Conservation (phyloP, 78 protist genomes). For the Protostelium mycophagum region DNA sequence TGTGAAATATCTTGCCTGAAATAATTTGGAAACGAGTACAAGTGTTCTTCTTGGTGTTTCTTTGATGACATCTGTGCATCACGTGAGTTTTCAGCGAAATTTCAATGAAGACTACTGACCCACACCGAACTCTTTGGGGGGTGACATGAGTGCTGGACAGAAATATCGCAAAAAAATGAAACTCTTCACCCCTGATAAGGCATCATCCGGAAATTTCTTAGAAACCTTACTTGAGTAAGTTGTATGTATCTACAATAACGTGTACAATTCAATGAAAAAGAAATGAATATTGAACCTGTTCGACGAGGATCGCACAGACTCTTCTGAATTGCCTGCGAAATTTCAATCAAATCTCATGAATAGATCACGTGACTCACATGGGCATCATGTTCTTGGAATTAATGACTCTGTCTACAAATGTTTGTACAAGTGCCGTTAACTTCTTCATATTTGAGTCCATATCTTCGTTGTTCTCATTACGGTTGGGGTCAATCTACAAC, state of each 20-base stretch:
- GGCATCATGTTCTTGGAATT: background rate
- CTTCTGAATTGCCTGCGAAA: background rate
- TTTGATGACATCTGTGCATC: background rate
- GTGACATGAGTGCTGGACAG: conserved; percentile 76
- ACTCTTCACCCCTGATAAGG: conserved; percentile 48
- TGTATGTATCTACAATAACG: conserved; percentile 14
- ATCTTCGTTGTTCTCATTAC: background rate
- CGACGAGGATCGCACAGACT: background rate
- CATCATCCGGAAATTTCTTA: conserved; percentile 52
- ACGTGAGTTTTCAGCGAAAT: background rate
- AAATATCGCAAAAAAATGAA: conserved; percentile 74
- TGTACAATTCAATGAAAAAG: background rate
- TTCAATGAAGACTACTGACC: background rate
- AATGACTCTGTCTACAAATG: background rate
- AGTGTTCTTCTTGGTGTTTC: background rate
- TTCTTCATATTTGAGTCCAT: background rate
- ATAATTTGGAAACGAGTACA: background rate
- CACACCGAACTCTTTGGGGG: conserved; percentile 16
- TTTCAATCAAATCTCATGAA: background rate
- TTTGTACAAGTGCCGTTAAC: background rate
- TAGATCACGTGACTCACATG: background rate
- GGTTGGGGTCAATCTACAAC: background rate
- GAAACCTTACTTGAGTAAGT: conserved; percentile 9
- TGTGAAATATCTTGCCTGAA: background rate
- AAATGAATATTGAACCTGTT: background rate